phyloP scores from a whole-genome alignment of 2,329 filamentous ascomycete genomes.

The Curvularia verruculosa region DNA sequence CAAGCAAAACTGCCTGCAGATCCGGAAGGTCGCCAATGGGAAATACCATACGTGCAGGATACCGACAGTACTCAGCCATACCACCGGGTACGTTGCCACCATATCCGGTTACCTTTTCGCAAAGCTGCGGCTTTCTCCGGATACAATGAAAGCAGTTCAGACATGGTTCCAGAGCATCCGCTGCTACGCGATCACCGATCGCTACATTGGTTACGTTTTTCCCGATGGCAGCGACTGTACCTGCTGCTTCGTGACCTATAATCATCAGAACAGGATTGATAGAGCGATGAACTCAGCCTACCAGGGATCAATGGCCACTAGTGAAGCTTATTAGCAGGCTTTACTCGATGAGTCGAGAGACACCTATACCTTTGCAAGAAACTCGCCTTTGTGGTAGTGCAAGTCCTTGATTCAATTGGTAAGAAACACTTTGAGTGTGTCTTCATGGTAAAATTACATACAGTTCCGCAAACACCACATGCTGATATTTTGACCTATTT shows the following conservation, averaged over 20 bases:
- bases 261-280: not conserved
- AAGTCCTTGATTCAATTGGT: slow-evolving; percentile 24
- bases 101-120: slow-evolving; percentile 71
- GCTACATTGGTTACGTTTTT: slow-evolving; percentile 65
- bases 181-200: slow-evolving; percentile 66
- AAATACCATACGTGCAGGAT: slow-evolving; percentile 65
- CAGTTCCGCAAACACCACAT: slow-evolving; percentile 35
- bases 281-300: not conserved
- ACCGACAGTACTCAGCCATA: slow-evolving; percentile 72
- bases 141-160: slow-evolving; percentile 76
- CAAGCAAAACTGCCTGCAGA: slow-evolving; percentile 72
- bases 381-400: slow-evolving; percentile 37
- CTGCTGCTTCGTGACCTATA: slow-evolving; percentile 70
- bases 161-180: slow-evolving; percentile 70
- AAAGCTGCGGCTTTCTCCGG: slow-evolving; percentile 70
- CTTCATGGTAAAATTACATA: slow-evolving; percentile 2
- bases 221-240: slow-evolving; percentile 65
- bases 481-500: slow-evolving; percentile 31
- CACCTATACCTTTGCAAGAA: slow-evolving; percentile 25
- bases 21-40: slow-evolving; percentile 69
- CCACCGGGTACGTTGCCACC: slow-evolving; percentile 72
- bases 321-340: not conserved
- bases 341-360: too few species aligned
- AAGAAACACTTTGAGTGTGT: too few species aligned
- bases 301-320: slow-evolving; percentile 35